Evolutionary conservation across 169 alveolate genomes (phyloP), one percentile per base, ranked within the genome.

Genomic region (Eimeria necatrix): DNA sequence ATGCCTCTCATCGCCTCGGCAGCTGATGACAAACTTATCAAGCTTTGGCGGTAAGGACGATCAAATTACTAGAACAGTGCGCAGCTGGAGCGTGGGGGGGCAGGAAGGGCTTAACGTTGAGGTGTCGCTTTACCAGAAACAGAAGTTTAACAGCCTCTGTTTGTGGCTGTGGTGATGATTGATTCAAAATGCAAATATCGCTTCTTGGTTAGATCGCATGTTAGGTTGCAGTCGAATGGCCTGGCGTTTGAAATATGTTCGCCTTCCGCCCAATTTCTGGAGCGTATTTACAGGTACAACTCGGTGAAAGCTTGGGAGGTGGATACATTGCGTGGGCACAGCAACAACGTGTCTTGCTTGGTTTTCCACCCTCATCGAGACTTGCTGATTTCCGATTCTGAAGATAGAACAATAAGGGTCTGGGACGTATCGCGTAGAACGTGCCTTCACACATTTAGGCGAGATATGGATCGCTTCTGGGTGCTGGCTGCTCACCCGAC

Each of bases 351-450:
- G 64, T 97, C 99, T 14, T 98, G 99, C 78, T 98, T 97, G 51
- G 94, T 97, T 61, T 99, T 98, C 98, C 99, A 98, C 93, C 99
- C 99, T 74, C 96, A 94, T 76, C 91, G 91, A 84, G 99, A 99
- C 80, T 95, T 98, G 94, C 91, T 98, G 60, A 93, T 99, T 48
- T 97, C 99, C 49, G 97, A 98, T 96, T 97, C 99, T 64, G 99
- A 98, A 97, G 99, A 98, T 95, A 98, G 98, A 80, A 98, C 99
- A 14, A 93, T 98, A 61, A 96, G 99, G 88, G 97, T 98, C 32
- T 99, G 99, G 99, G 99, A 98, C 96, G 97, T 98, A 51, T 97
- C 98, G 89, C 97, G 98, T 94, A 98, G 99, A 91, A 94, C 98
- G 3, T 96, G 98, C 53, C 97, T 98, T 51, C 98, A 98, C 95